A percentile compares a stretch with the other conserved stretches of the same genome.
Evolutionary conservation across 1,284 basidiomycete species (phyloP).

Genomic region (Trichosporon asahii): DNA sequence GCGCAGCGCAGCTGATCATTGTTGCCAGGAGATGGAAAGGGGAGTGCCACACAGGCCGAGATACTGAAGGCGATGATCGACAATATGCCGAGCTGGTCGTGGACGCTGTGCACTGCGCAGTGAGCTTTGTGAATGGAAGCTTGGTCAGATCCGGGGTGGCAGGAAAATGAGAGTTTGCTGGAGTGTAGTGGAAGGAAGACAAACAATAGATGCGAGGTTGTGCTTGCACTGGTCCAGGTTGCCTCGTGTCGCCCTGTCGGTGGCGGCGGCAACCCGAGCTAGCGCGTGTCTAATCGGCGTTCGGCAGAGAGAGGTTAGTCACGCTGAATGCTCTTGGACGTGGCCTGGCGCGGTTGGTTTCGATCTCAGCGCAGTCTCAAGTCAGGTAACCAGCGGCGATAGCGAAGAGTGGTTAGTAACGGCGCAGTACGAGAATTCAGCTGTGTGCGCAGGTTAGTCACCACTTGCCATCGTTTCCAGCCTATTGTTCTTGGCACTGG

Average conservation of each 20-base stretch:
- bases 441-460: too few species aligned
- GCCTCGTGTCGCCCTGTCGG: background rate
- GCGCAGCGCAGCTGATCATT: too few species aligned
- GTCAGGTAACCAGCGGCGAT: too few species aligned
- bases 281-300: background rate
- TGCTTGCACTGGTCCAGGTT: background rate
- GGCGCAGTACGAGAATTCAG: too few species aligned
- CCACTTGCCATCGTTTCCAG: too few species aligned
- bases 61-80: background rate
- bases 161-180: background rate
- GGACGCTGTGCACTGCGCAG: background rate
- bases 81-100: background rate
- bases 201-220: background rate
- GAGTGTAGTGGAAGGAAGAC: background rate
- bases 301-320: too few species aligned
- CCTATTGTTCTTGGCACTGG: too few species aligned
- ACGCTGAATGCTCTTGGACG: too few species aligned
- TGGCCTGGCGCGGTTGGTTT: too few species aligned
- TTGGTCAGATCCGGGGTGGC: background rate
- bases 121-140: background rate
- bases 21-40: background rate
- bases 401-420: too few species aligned
- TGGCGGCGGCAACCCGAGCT: too few species aligned
- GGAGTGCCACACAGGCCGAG: background rate
- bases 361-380: too few species aligned